A percentile compares a stretch with the other conserved stretches of the same genome.
Evolutionary conservation across 192 early-diverging fungal species (phyloP).

Genomic region (Coemansia sp.): DNA sequence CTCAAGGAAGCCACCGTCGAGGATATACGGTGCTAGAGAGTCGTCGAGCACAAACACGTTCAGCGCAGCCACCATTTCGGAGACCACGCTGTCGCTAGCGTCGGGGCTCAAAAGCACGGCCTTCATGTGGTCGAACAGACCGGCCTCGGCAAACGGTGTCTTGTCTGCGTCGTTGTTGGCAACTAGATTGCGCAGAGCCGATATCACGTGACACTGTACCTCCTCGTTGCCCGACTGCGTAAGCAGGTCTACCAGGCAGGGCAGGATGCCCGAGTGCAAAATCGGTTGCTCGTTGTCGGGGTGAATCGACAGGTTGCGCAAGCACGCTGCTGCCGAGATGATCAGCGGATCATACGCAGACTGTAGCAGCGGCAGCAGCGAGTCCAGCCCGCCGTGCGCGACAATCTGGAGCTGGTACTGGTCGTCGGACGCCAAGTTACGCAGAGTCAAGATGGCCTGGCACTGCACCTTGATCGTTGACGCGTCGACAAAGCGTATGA

Average conservation of each 20-base stretch:
- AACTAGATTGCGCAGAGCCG: slow-evolving; percentile 79
- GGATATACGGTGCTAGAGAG: slow-evolving; percentile 64
- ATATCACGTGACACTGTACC: slow-evolving; percentile 85
- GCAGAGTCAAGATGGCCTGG: slow-evolving; percentile 82
- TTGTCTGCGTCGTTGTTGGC: slow-evolving; percentile 76
- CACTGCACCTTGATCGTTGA: slow-evolving; percentile 81
- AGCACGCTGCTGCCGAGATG: slow-evolving; percentile 80
- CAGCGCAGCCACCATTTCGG: slow-evolving; percentile 83
- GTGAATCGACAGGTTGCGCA: slow-evolving; percentile 89
- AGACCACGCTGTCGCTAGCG: slow-evolving; percentile 57
- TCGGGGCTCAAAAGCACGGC: slow-evolving; percentile 26
- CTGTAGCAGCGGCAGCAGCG: slow-evolving; percentile 71
- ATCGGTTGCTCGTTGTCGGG: slow-evolving; percentile 82
- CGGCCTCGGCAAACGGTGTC: slow-evolving; percentile 69
- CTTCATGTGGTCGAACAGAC: slow-evolving; percentile 71
- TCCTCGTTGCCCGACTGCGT: slow-evolving; percentile 69
- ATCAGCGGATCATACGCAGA: slow-evolving; percentile 74
- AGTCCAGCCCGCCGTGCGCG: slow-evolving; percentile 67
- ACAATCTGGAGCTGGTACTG: slow-evolving; percentile 86
- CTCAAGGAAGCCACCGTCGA: slow-evolving; percentile 63
- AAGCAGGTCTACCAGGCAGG: slow-evolving; percentile 43
- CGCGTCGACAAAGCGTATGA: slow-evolving; percentile 77
- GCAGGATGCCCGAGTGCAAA: slow-evolving; percentile 74
- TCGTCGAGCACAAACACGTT: slow-evolving; percentile 80
- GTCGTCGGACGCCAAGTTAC: slow-evolving; percentile 78